Conservation (phyloP, 768 basidiomycete genomes). For the Cystobasidium onofrii region DNA sequence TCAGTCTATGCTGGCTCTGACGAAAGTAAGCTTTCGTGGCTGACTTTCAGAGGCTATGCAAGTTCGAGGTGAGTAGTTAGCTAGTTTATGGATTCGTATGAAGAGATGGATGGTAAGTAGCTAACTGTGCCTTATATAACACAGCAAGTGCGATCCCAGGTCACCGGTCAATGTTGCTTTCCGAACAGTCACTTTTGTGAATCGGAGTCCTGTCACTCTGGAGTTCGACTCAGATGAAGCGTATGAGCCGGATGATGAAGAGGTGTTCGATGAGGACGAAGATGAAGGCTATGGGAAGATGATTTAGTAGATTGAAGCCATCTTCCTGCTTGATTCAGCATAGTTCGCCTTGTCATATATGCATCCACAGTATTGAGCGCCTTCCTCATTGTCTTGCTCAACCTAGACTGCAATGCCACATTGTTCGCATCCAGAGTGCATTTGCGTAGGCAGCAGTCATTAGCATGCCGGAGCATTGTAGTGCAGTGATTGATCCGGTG, state of each 20-base stretch:
- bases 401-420: too few species aligned
- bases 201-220: neutral
- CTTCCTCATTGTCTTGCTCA: neutral
- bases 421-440: too few species aligned
- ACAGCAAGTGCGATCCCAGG: neutral
- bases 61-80: neutral
- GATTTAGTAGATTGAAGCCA: neutral
- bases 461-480: too few species aligned
- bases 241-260: neutral
- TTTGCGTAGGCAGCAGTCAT: too few species aligned
- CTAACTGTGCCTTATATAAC: neutral
- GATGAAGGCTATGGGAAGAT: neutral
- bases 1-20: conserved; percentile 17
- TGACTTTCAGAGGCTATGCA: conserved; percentile 16
- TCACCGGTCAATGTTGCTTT: conserved; percentile 1
- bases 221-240: neutral
- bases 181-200: neutral
- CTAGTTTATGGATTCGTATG: too few species aligned
- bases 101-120: neutral
- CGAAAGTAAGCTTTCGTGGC: conserved; percentile 20
- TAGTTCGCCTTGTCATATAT: too few species aligned
- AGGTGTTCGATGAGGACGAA: conserved; percentile 3
- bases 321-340: too few species aligned
- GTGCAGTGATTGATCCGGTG: too few species aligned
- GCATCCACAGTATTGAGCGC: too few species aligned